phyloP scores from a whole-genome alignment of 108 stramenopile species.

The Nitzschia sp. region DNA sequence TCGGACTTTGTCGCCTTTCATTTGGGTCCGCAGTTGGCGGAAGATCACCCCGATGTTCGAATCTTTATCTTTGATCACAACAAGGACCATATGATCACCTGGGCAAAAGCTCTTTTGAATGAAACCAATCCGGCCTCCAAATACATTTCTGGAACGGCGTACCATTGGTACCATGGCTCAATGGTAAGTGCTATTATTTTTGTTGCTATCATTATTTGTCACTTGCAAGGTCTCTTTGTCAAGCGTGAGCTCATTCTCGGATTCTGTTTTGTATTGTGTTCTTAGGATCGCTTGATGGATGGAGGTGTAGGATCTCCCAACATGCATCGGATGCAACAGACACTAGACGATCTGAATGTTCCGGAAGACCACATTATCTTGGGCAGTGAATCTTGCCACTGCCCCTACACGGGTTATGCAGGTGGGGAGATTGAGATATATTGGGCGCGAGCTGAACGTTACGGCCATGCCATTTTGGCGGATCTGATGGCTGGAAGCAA shows the following conservation, averaged over 20 bases:
- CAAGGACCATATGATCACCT: conserved; percentile 88
- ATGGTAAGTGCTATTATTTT: conserved; percentile 22
- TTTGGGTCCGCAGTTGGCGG: conserved; percentile 77
- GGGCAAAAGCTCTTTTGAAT: conserved; percentile 61
- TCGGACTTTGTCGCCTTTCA: conserved; percentile 86
- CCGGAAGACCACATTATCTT: conserved; percentile 58
- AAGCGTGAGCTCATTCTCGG: not conserved
- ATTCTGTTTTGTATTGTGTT: not conserved
- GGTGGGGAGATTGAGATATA: conserved; percentile 76
- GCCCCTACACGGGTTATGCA: conserved; percentile 77
- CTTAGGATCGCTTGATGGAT: conserved; percentile 78
- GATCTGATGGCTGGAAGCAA: conserved; percentile 90
- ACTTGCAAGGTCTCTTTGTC: not conserved
- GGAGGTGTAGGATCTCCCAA: conserved; percentile 83
- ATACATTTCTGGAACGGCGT: conserved; percentile 90
- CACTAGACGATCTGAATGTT: conserved; percentile 38
- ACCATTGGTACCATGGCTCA: conserved; percentile 94
- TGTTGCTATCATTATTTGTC: not conserved
- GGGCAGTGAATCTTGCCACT: conserved; percentile 80
- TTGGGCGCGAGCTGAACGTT: conserved; percentile 86
- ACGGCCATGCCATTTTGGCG: conserved; percentile 90
- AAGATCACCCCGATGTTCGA: conserved; percentile 83
- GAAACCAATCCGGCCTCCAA: conserved; percentile 45
- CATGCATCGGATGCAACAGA: conserved; percentile 68
- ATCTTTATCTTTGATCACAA: conserved; percentile 96